Evolutionary conservation across 805 yeast species (phyloP).

Genomic region (Debaryomyces maramus): DNA sequence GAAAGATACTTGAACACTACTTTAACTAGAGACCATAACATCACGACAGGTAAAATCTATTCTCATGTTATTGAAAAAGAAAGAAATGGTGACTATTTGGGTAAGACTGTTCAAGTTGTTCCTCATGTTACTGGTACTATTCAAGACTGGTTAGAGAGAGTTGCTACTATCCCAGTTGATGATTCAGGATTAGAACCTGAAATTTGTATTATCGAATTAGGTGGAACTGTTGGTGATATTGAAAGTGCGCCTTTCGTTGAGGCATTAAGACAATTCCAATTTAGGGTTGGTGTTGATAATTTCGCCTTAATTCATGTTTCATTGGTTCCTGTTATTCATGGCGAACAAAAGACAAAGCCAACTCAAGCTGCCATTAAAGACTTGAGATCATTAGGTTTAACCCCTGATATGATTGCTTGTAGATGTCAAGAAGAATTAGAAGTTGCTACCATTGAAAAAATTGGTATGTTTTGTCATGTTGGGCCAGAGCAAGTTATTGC

Average conservation of each 20-base stretch:
- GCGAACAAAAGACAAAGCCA: slow-evolving; percentile 98
- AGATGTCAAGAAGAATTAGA: slow-evolving; percentile 87
- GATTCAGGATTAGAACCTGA: slow-evolving; percentile 86
- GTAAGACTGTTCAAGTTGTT: slow-evolving; percentile 99
- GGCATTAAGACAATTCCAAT: slow-evolving; percentile 98
- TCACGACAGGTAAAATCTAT: slow-evolving; percentile 97
- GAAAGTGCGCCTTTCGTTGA: slow-evolving; percentile 99
- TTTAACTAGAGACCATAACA: slow-evolving; percentile 89
- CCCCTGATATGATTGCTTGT: slow-evolving; percentile 97
- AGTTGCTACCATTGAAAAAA: slow-evolving; percentile 84
- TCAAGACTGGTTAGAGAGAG: slow-evolving; percentile 98
- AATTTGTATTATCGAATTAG: slow-evolving; percentile 93
- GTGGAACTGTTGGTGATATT: slow-evolving; percentile 99
- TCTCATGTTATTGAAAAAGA: slow-evolving; percentile 91
- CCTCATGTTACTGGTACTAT: slow-evolving; percentile 97
- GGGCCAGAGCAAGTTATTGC: slow-evolving; percentile 98
- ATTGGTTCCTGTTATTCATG: slow-evolving; percentile 95
- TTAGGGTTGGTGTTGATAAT: slow-evolving; percentile 90
- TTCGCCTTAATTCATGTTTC: slow-evolving; percentile 97
- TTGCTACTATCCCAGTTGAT: slow-evolving; percentile 90
- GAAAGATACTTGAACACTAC: slow-evolving; percentile 95
- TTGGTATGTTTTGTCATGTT: slow-evolving; percentile 98
- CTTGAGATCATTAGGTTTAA: slow-evolving; percentile 89
- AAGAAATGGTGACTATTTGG: slow-evolving; percentile 95
- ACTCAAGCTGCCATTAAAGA: slow-evolving; percentile 99